Evolutionary conservation across 768 basidiomycete genomes (phyloP).

Genomic region (Mycena alexandri): DNA sequence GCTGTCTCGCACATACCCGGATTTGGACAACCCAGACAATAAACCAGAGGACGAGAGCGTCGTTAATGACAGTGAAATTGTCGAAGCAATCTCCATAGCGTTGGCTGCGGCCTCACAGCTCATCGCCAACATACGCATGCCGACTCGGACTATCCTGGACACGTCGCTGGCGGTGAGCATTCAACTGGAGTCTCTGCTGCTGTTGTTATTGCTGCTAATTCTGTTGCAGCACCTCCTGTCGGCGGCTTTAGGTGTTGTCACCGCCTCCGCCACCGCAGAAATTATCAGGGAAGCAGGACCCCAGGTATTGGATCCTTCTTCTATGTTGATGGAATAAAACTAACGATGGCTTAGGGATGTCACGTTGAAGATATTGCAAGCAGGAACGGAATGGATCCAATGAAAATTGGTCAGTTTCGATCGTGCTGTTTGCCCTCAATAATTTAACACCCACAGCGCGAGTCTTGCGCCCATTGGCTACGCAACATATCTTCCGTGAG

Average conservation of each 20-base stretch:
- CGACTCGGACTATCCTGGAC: constrained; percentile 26
- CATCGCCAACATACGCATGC: constrained; percentile 35
- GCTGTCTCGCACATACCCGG: constrained; percentile 32
- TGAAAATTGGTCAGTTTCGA: constrained; percentile 42
- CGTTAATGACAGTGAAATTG: constrained; percentile 30
- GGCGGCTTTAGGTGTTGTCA: constrained; percentile 40
- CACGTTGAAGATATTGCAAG: constrained; percentile 48
- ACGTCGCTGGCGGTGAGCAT: constrained; percentile 11
- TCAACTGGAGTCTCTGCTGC: not conserved
- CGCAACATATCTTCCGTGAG: constrained; percentile 47
- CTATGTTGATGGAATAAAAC: not conserved
- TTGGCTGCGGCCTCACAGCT: constrained; percentile 44
- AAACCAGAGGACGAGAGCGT: constrained; percentile 33
- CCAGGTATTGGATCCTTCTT: constrained; percentile 32
- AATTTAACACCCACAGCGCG: constrained; percentile 36
- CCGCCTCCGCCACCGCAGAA: constrained; percentile 45
- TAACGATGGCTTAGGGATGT: constrained; percentile 37
- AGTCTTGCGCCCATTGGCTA: constrained; percentile 45
- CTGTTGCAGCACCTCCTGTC: constrained; percentile 36
- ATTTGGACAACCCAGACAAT: constrained; percentile 37
- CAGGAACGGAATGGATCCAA: constrained; percentile 37
- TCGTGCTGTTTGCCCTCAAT: too few species aligned
- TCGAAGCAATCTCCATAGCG: constrained; percentile 32
- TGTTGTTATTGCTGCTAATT: not conserved
- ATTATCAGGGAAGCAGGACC: constrained; percentile 47